phyloP scores from a whole-genome alignment of 768 basidiomycete species.

The Filobasidium floriforme region DNA sequence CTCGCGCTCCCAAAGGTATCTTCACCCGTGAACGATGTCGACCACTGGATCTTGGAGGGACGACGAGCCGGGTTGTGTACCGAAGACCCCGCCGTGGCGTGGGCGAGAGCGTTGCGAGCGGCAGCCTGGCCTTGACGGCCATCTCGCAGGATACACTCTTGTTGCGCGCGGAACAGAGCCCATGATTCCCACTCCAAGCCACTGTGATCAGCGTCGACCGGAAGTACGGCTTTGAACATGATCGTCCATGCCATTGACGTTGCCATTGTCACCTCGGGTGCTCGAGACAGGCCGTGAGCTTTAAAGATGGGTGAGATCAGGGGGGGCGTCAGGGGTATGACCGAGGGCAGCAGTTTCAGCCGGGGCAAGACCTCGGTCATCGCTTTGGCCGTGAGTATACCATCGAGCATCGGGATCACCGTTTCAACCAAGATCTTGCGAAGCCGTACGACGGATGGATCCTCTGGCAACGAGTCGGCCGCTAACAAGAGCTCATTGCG shows the following conservation, averaged over 20 bases:
- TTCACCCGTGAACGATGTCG: not conserved
- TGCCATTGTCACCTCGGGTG: constrained; percentile 20
- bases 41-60: constrained; percentile 44
- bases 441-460: constrained; percentile 21
- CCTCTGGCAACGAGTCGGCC: constrained; percentile 21
- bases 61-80: constrained; percentile 23
- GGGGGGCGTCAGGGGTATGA: constrained; percentile 40
- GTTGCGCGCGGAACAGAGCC: constrained; percentile 42
- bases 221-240: constrained; percentile 43
- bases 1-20: not conserved
- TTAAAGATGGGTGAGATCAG: not conserved
- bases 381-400: constrained; percentile 35
- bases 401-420: constrained; percentile 43
- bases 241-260: constrained; percentile 38
- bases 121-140: constrained; percentile 4
- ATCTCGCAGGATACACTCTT: constrained; percentile 36
- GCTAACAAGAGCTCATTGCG: constrained; percentile 25
- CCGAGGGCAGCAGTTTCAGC: constrained; percentile 37
- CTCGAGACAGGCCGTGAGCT: constrained; percentile 8
- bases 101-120: constrained; percentile 14
- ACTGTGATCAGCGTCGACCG: constrained; percentile 42
- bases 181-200: constrained; percentile 44
- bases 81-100: not conserved
- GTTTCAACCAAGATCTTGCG: constrained; percentile 34
- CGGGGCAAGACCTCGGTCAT: constrained; percentile 40